phyloP scores from a whole-genome alignment of 306 rosid species.

The Rosa chinensis region DNA sequence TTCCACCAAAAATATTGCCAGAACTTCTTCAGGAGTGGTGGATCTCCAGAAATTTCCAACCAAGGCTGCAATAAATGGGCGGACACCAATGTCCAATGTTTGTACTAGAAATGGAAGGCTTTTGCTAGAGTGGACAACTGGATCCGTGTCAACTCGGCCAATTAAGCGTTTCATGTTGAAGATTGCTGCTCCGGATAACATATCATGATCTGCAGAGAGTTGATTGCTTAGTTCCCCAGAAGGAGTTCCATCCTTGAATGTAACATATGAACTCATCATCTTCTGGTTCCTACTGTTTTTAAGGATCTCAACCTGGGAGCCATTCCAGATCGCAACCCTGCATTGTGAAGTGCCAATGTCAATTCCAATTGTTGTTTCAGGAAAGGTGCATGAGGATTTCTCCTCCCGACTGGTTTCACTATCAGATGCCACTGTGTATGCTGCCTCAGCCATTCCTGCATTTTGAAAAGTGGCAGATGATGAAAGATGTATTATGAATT shows the following conservation, averaged over 20 bases:
- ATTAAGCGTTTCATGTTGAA: conserved; percentile 90
- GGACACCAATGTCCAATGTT: conserved; percentile 77
- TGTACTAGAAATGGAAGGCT: conserved; percentile 89
- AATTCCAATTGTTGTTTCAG: conserved; percentile 77
- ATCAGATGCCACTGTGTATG: conserved; percentile 81
- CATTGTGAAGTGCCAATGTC: conserved; percentile 90
- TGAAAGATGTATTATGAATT: not conserved
- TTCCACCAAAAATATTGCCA: conserved; percentile 70
- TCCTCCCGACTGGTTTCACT: conserved; percentile 78
- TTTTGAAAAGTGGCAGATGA: not conserved
- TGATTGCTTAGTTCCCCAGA: conserved; percentile 61
- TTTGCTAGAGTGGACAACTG: conserved; percentile 67
- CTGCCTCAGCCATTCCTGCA: conserved; percentile 80
- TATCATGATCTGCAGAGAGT: conserved; percentile 51
- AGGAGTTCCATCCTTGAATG: conserved; percentile 62
- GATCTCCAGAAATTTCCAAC: conserved; percentile 82
- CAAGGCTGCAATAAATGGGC: conserved; percentile 73
- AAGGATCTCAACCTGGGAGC: conserved; percentile 73
- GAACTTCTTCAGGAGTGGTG: conserved; percentile 76
- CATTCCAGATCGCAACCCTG: conserved; percentile 87
- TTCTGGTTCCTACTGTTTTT: conserved; percentile 70
- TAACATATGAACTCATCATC: conserved; percentile 72
- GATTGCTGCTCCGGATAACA: conserved; percentile 73
- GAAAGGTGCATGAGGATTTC: conserved; percentile 42
- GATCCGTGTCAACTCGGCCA: conserved; percentile 87